Conservation (phyloP, 768 basidiomycete species). For the Xerocomellus intermedius region DNA sequence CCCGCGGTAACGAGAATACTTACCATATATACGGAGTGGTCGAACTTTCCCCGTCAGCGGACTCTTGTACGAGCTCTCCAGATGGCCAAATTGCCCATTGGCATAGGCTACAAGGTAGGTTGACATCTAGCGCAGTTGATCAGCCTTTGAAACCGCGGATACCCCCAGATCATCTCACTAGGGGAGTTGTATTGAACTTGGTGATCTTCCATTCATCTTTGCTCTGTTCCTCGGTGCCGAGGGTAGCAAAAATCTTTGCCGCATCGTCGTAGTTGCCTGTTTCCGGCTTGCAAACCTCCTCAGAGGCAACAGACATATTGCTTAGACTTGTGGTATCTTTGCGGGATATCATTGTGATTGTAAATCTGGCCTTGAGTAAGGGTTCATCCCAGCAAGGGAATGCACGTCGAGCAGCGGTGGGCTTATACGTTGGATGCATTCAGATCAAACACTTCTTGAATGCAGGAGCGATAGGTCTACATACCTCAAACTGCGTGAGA, state of each 20-base stretch:
- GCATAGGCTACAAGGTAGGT: constrained; percentile 88
- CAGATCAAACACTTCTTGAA: neutral
- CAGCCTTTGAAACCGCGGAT: neutral
- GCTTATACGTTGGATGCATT: constrained; percentile 39
- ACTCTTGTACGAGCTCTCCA: constrained; percentile 75
- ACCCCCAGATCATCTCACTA: constrained; percentile 34
- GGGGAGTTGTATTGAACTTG: constrained; percentile 76
- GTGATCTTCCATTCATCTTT: constrained; percentile 73
- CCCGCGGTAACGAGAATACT: constrained; percentile 13
- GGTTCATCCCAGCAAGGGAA: constrained; percentile 97
- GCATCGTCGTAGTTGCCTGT: constrained; percentile 29
- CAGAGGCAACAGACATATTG: constrained; percentile 82
- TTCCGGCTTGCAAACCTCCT: constrained; percentile 44
- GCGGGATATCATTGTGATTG: constrained; percentile 77
- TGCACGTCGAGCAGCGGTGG: constrained; percentile 79
- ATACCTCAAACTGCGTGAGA: constrained; percentile 87
- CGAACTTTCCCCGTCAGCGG: constrained; percentile 77
- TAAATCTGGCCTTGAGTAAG: constrained; percentile 79
- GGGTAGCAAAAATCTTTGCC: constrained; percentile 41
- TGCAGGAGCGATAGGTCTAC: constrained; percentile 3
- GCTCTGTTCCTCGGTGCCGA: constrained; percentile 35
- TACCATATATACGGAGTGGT: constrained; percentile 83
- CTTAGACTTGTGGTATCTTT: constrained; percentile 71
- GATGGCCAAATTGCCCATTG: constrained; percentile 71
- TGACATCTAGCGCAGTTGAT: constrained; percentile 52